Conservation (phyloP, 2,329 filamentous ascomycete genomes). For the Fusarium dimerum region DNA sequence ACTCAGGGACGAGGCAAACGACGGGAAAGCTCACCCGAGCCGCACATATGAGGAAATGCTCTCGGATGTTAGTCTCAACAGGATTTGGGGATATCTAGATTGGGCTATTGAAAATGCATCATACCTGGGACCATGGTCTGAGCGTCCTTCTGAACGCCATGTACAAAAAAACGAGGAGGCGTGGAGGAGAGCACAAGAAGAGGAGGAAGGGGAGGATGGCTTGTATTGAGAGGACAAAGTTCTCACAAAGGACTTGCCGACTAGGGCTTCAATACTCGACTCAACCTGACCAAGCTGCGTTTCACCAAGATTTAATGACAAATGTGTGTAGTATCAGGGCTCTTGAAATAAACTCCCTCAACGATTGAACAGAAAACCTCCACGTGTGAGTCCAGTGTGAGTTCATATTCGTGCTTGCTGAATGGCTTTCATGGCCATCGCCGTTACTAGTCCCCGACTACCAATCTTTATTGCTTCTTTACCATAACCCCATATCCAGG, state of each 20-base stretch:
- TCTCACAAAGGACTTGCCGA: too few species aligned
- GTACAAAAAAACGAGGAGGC: neutral
- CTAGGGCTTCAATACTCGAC: too few species aligned
- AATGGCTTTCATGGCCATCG: slow-evolving; percentile 10
- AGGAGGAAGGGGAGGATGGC: neutral
- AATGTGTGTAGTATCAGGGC: too few species aligned
- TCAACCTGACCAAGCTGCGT: too few species aligned
- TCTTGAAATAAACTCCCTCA: too few species aligned
- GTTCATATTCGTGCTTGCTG: neutral
- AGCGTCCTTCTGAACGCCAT: slow-evolving; percentile 5
- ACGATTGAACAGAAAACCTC: too few species aligned
- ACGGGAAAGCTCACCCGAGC: too few species aligned
- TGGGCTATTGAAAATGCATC: slow-evolving; percentile 3
- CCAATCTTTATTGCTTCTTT: slow-evolving; percentile 1
- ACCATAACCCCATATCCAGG: slow-evolving; percentile 1
- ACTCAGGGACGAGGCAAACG: neutral
- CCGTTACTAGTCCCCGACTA: slow-evolving; percentile 3
- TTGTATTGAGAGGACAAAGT: too few species aligned
- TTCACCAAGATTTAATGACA: too few species aligned
- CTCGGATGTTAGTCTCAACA: neutral
- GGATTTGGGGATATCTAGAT: slow-evolving; percentile 6
- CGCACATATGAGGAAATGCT: neutral
- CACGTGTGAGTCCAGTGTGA: too few species aligned
- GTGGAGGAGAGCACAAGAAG: neutral
- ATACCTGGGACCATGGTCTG: slow-evolving; percentile 5